Conservation (phyloP, 192 early-diverging fungal species). For the Radiomyces spectabilis region DNA sequence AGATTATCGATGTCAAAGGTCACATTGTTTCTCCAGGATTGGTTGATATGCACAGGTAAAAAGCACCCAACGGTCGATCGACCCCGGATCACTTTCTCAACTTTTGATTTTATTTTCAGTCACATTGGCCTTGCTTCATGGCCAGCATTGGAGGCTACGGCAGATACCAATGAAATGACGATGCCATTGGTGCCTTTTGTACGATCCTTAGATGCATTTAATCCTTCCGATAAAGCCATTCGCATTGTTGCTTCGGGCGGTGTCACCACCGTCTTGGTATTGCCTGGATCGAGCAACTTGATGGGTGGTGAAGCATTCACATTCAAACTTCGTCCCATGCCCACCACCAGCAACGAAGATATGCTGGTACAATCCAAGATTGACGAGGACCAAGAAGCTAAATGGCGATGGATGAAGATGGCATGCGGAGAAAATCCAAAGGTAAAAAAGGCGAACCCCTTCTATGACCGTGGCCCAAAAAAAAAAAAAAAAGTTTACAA, state of each 20-base stretch:
- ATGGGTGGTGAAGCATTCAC: conserved; percentile 73
- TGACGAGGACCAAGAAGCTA: conserved; percentile 31
- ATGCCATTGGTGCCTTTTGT: conserved; percentile 55
- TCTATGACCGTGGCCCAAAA: too few relatives aligned
- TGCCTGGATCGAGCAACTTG: conserved; percentile 66
- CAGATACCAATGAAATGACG: conserved; percentile 62
- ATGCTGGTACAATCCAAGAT: conserved; percentile 48
- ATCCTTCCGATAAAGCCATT: conserved; percentile 55
- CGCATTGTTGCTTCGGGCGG: conserved; percentile 58
- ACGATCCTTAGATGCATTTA: conserved; percentile 60
- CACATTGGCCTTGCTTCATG: conserved; percentile 62
- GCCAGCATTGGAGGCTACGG: conserved; percentile 44
- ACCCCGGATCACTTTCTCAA: background rate
- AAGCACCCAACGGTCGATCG: background rate
- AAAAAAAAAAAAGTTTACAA: background rate
- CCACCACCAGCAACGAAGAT: conserved; percentile 50
- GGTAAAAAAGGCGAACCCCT: conserved; percentile 16
- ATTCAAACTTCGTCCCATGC: conserved; percentile 51
- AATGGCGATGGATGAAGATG: conserved; percentile 74
- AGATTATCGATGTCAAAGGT: conserved; percentile 43
- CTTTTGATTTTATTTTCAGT: conserved; percentile 11
- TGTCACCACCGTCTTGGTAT: conserved; percentile 63
- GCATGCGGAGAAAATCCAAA: conserved; percentile 81
- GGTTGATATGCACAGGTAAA: conserved; percentile 35
- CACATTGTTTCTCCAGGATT: conserved; percentile 50